Evolutionary conservation across 2,329 filamentous ascomycete genomes (phyloP), one percentile per base, ranked within the genome.

Genomic region (Neofusicoccum ribis): DNA sequence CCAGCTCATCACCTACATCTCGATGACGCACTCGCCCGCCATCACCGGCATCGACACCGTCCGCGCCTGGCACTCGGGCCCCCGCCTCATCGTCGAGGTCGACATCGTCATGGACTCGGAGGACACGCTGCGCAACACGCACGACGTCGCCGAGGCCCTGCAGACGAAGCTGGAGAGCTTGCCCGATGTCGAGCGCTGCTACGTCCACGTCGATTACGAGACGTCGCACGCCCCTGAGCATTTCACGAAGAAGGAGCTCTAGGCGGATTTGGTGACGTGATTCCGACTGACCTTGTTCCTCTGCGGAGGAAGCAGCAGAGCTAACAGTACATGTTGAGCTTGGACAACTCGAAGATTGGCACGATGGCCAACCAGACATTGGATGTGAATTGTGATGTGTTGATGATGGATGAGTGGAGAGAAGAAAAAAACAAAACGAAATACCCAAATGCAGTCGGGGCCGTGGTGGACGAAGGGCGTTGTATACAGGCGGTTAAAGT

Each of bases 201-300:
- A 97, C 75, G 95, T 98, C 20, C 95, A 99, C 77, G 93, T 97
- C 17, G 95, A 99, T 77, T 98, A 96, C 72, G 95, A 98, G 81
- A 97, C 93, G 3, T 93, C 90, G 17, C 95, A 98, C 78, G 93
- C 95, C 77, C 94, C 94, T 0, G 93, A 97, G 81, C 93, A 89
- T 75, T 88, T 85, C 68, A 76, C 87, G 75, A 89, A 89, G 76
- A 89, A 89, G 78, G 86, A 89, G 70, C 72, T 89, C 52, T 88
- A 75, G 44, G 17, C 7, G 14, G 4, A 3, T 15, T 12, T 14
- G 14, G 15, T n/a, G 31, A n/a, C 31, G 37, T 39, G 37, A 39
- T 39, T 11, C 3, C 37, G 37, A 39, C 37, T 39, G 1, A 39
- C 37, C 37, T 11, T 11, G 7, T 39, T 39, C 11, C 8, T 11